These are phyloP conservation scores for Verticillium dahliae DNA, from an alignment of 2,329 filamentous ascomycete species.

Conservation along the genomic window DNA sequence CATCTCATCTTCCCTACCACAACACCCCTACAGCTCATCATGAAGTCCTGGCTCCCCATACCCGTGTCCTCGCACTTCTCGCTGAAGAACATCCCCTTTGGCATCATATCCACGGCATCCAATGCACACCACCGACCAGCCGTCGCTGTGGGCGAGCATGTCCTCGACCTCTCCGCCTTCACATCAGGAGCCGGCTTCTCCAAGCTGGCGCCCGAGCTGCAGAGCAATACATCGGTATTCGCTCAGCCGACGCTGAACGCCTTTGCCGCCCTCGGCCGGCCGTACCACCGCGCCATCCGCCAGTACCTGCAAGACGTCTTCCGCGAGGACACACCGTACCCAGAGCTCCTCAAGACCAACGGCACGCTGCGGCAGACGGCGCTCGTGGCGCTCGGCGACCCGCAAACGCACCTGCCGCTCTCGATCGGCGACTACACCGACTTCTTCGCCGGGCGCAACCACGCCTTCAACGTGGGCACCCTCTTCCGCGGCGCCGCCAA, in stretches of 20 bases:
- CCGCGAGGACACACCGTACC: constrained; percentile 39
- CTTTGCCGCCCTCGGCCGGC: constrained; percentile 61
- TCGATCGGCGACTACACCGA: constrained; percentile 71
- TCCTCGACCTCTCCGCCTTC: constrained; percentile 48
- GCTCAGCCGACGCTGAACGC: constrained; percentile 55
- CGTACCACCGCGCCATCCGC: constrained; percentile 60
- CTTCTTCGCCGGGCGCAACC: constrained; percentile 69
- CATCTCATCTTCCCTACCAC: neutral
- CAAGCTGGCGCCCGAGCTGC: constrained; percentile 4
- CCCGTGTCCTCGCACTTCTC: constrained; percentile 44
- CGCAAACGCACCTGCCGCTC: constrained; percentile 60
- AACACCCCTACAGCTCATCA: neutral
- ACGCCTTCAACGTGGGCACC: constrained; percentile 57
- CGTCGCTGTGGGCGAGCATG: constrained; percentile 61
- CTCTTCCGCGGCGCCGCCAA: constrained; percentile 64
- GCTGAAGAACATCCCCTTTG: constrained; percentile 68
- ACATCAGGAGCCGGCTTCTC: constrained; percentile 9
- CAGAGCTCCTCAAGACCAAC: constrained; percentile 6
- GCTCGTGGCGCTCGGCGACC: constrained; percentile 22
- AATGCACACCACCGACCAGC: constrained; percentile 52
- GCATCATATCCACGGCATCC: constrained; percentile 57
- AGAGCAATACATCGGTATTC: constrained; percentile 6
- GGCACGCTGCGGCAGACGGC: neutral
- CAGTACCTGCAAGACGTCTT: constrained; percentile 53
- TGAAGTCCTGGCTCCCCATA: constrained; percentile 10